These are phyloP conservation scores for Boletus pseudo-olivaceus DNA, from an alignment of 768 basidiomycete genomes.

Conservation along the genomic window DNA sequence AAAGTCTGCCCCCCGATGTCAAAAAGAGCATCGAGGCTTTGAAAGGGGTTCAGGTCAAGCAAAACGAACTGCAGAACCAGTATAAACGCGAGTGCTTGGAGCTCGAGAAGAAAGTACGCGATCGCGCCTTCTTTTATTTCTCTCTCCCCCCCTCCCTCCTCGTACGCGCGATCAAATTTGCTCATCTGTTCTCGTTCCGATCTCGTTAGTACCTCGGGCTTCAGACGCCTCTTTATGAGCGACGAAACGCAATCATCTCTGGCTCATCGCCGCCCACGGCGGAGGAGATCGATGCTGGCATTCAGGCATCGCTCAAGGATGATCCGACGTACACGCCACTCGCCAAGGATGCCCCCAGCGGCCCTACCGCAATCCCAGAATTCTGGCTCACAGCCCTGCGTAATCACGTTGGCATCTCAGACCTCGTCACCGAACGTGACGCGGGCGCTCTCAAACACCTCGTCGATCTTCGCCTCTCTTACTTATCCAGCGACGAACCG, in stretches of 20 bases:
- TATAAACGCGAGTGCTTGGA: slow-evolving; percentile 92
- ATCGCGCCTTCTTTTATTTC: slow-evolving; percentile 1
- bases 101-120: slow-evolving; percentile 87
- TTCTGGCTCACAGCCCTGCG: slow-evolving; percentile 98
- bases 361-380: slow-evolving; percentile 64
- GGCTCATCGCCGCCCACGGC: slow-evolving; percentile 68
- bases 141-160: not conserved
- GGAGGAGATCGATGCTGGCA: slow-evolving; percentile 83
- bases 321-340: slow-evolving; percentile 67
- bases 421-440: slow-evolving; percentile 92
- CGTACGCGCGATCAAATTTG: slow-evolving; percentile 11
- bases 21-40: slow-evolving; percentile 86
- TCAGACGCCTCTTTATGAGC: slow-evolving; percentile 82
- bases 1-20: slow-evolving; percentile 76
- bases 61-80: slow-evolving; percentile 86
- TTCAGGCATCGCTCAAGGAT: slow-evolving; percentile 68
- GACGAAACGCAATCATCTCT: slow-evolving; percentile 78
- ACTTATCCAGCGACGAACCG: slow-evolving; percentile 59
- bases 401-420: slow-evolving; percentile 83
- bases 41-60: slow-evolving; percentile 91
- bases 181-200: slow-evolving; percentile 2
- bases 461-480: slow-evolving; percentile 74
- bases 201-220: slow-evolving; percentile 62
- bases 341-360: slow-evolving; percentile 45
- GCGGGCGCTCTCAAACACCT: slow-evolving; percentile 81